These are phyloP conservation scores for Neltuma alba DNA, from an alignment of 306 rosid genomes.

Conservation along the genomic window DNA sequence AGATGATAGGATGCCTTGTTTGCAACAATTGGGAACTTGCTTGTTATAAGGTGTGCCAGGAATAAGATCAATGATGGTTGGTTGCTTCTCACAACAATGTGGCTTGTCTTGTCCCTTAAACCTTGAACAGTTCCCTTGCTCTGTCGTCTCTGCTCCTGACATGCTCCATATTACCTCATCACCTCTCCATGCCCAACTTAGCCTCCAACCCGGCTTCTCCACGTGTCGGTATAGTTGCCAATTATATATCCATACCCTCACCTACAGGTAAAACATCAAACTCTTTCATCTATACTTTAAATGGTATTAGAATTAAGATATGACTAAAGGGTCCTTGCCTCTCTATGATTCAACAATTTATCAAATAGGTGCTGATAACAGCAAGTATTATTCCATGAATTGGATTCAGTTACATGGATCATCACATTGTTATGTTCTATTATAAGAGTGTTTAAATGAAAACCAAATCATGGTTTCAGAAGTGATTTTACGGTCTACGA, in stretches of 20 bases:
- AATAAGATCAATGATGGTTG: conserved; percentile 61
- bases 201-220: conserved; percentile 75
- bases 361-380: too few species aligned
- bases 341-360: too few species aligned
- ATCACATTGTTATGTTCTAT: too few species aligned
- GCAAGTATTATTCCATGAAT: too few species aligned
- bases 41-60: conserved; percentile 61
- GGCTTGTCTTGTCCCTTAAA: conserved; percentile 55
- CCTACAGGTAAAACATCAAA: conserved; percentile 37
- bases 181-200: conserved; percentile 70
- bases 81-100: conserved; percentile 67
- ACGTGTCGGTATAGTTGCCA: conserved; percentile 67
- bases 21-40: conserved; percentile 70
- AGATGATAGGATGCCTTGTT: conserved; percentile 65
- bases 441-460: too few species aligned
- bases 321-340: neutral
- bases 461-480: too few species aligned
- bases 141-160: conserved; percentile 76
- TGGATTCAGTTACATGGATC: too few species aligned
- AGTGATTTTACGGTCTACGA: too few species aligned
- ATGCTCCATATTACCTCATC: conserved; percentile 75
- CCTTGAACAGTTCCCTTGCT: conserved; percentile 74
- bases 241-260: conserved; percentile 61
- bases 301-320: neutral
- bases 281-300: too few species aligned